phyloP scores from a whole-genome alignment of 306 rosid genomes.

The Lablab purpureus region DNA sequence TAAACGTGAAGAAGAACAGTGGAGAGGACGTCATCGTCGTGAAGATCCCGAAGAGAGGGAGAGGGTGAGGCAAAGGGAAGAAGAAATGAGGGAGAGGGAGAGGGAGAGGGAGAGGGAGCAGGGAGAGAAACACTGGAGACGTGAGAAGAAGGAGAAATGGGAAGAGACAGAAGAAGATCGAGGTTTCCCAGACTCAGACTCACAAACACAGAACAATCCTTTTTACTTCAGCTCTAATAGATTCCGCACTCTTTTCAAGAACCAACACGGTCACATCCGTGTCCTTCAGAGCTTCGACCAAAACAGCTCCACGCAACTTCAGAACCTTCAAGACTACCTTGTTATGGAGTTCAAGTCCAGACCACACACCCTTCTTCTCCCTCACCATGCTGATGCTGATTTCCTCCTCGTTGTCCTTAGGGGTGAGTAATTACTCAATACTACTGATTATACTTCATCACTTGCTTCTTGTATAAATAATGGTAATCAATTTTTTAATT shows the following conservation, averaged over 20 bases:
- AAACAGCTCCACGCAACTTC: background rate
- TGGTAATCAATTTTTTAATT: background rate
- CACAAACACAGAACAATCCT: conserved; percentile 22
- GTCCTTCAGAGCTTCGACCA: conserved; percentile 29
- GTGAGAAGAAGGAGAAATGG: background rate
- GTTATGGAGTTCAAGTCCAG: background rate
- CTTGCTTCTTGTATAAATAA: background rate
- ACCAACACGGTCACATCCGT: conserved; percentile 40
- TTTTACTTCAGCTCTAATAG: conserved; percentile 23
- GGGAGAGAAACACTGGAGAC: background rate
- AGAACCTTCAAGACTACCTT: conserved; percentile 32
- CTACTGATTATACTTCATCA: background rate
- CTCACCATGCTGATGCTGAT: conserved; percentile 48
- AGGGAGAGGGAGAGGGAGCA: background rate
- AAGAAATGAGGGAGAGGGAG: background rate
- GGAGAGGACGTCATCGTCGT: background rate
- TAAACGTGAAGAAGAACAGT: background rate
- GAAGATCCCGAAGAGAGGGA: conserved; percentile 48
- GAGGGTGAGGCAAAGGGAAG: background rate
- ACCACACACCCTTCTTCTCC: conserved; percentile 46
- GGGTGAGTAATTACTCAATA: conserved; percentile 11
- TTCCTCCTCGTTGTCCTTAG: conserved; percentile 21
- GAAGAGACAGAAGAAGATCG: background rate
- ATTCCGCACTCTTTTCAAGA: conserved; percentile 15
- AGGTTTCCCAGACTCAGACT: background rate